phyloP scores from a whole-genome alignment of 257 asterid species.

The Parsonsia alboflavescens region DNA sequence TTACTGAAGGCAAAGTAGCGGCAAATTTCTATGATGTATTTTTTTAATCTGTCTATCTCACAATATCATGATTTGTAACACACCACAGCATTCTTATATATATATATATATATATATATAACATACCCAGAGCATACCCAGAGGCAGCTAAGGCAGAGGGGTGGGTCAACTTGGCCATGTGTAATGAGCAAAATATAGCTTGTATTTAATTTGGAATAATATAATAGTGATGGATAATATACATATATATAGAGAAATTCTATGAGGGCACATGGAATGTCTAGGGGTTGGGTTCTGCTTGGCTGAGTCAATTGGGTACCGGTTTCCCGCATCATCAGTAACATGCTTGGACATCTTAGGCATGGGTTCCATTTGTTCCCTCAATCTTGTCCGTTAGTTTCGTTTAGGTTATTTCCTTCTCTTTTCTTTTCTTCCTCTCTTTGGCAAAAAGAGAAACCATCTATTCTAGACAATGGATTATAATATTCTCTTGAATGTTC shows the following conservation, averaged over 20 bases:
- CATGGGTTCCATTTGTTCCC: conserved; percentile 7
- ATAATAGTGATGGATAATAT: neutral
- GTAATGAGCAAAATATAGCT: conserved; percentile 1
- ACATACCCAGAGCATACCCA: too few species aligned
- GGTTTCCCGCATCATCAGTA: conserved; percentile 13
- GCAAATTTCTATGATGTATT: too few species aligned
- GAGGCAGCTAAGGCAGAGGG: too few species aligned
- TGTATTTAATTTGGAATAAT: neutral
- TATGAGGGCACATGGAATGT: conserved; percentile 21
- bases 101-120: too few species aligned
- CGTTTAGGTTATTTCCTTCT: neutral
- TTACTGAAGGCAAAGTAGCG: too few species aligned
- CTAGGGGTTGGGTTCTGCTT: neutral
- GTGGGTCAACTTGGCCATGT: conserved; percentile 8
- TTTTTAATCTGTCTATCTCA: too few species aligned
- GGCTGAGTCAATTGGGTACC: neutral
- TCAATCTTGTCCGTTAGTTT: neutral
- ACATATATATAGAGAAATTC: too few species aligned
- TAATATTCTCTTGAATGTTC: conserved; percentile 13
- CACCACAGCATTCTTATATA: too few species aligned
- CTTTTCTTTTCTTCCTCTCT: neutral
- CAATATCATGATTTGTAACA: too few species aligned
- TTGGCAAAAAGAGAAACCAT: neutral
- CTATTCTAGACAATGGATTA: neutral
- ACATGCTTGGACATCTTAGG: conserved; percentile 16